A percentile compares a stretch with the other conserved stretches of the same genome.
Conservation (phyloP, 1,284 basidiomycete species). For the Caloboletus inedulis region DNA sequence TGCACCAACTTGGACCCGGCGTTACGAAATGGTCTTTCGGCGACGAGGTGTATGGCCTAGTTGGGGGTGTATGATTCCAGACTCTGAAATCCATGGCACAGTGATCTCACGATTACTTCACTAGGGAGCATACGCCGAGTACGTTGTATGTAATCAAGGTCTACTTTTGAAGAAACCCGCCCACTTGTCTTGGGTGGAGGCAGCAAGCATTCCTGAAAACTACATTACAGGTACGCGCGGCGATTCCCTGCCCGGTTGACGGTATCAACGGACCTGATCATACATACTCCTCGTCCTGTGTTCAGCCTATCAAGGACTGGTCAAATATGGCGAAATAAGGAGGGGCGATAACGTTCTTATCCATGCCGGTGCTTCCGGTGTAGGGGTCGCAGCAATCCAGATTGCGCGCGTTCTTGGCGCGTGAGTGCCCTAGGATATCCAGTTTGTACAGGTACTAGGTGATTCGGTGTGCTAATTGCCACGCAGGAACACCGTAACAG, state of each 20-base stretch:
- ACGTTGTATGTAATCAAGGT: slow-evolving; percentile 64
- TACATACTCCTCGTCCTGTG: slow-evolving; percentile 3
- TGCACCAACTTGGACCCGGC: slow-evolving; percentile 58
- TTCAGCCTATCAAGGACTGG: slow-evolving; percentile 79
- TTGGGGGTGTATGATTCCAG: slow-evolving; percentile 51
- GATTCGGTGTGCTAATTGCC: slow-evolving; percentile 6
- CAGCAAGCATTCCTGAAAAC: slow-evolving; percentile 82
- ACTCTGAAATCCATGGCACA: neutral
- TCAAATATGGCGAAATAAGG: slow-evolving; percentile 68
- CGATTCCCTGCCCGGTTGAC: slow-evolving; percentile 8
- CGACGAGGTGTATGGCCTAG: slow-evolving; percentile 86
- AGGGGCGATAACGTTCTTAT: slow-evolving; percentile 77
- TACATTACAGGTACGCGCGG: slow-evolving; percentile 71
- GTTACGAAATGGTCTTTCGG: slow-evolving; percentile 63
- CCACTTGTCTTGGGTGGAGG: slow-evolving; percentile 78
- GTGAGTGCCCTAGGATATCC: slow-evolving; percentile 52
- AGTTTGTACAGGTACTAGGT: slow-evolving; percentile 7
- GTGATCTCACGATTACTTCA: slow-evolving; percentile 9
- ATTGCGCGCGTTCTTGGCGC: slow-evolving; percentile 74
- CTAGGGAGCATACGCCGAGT: slow-evolving; percentile 92
- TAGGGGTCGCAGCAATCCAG: slow-evolving; percentile 90
- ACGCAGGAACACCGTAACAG: slow-evolving; percentile 65
- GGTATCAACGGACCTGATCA: slow-evolving; percentile 5
- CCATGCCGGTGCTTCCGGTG: slow-evolving; percentile 88
- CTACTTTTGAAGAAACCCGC: slow-evolving; percentile 77